Evolutionary conservation across 139 green algal species (phyloP).

Genomic region (Picochlorum sp.): DNA sequence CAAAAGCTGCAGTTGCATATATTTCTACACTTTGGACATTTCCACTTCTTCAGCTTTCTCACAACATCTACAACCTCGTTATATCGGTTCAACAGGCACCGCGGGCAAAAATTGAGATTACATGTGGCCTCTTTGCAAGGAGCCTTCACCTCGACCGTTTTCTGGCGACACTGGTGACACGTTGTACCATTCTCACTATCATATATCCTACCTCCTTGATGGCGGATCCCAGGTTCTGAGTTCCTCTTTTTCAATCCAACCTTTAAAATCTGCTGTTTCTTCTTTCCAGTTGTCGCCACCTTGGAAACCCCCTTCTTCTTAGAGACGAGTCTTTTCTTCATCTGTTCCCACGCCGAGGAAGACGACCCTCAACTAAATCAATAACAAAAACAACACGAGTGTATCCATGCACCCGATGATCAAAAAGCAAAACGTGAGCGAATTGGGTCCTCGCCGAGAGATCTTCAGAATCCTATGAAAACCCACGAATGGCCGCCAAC

Average conservation of each 20-base stretch:
- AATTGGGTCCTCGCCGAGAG: too few species aligned
- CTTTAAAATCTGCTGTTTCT: not conserved
- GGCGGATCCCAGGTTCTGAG: slow-evolving; percentile 25
- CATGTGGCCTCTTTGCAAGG: slow-evolving; percentile 34
- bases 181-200: slow-evolving; percentile 49
- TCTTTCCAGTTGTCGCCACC: not conserved
- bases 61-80: slow-evolving; percentile 28
- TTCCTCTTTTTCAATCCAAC: slow-evolving; percentile 23
- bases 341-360: too few species aligned
- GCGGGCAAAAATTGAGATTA: slow-evolving; percentile 43
- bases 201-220: slow-evolving; percentile 46
- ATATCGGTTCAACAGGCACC: slow-evolving; percentile 48
- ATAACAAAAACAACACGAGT: too few species aligned
- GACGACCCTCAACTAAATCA: too few species aligned
- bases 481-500: too few species aligned
- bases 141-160: slow-evolving; percentile 46
- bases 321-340: not conserved
- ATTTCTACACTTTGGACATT: slow-evolving; percentile 37
- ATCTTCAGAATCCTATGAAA: too few species aligned
- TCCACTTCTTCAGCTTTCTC: slow-evolving; percentile 17
- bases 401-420: too few species aligned
- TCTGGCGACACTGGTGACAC: slow-evolving; percentile 57
- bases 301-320: not conserved
- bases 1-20: slow-evolving; percentile 55
- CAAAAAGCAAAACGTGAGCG: too few species aligned